A percentile compares a stretch with the other conserved stretches of the same genome.
Conservation (phyloP, 495 filamentous ascomycete genomes). For the Xylaria grammica region DNA sequence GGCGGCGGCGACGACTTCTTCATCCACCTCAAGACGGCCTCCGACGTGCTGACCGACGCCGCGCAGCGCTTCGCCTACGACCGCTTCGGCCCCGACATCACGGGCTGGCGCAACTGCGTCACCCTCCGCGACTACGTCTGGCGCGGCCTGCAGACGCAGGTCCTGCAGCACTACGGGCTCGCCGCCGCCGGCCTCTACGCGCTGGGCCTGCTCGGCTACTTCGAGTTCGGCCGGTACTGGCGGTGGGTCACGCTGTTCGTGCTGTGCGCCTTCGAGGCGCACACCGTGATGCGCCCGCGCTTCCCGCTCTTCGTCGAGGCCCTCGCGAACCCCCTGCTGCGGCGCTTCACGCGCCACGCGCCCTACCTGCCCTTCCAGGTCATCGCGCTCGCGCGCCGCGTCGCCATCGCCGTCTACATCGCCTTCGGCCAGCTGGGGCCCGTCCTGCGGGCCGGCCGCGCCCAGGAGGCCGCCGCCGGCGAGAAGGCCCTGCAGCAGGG, state of each 20-base stretch:
- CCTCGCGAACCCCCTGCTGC: slow-evolving; percentile 68
- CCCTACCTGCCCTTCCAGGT: slow-evolving; percentile 89
- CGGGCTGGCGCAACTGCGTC: slow-evolving; percentile 68
- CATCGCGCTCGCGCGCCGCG: slow-evolving; percentile 75
- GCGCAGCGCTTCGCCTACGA: slow-evolving; percentile 90
- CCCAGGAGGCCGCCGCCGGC: slow-evolving; percentile 37
- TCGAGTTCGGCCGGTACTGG: slow-evolving; percentile 88
- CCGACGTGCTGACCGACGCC: slow-evolving; percentile 82
- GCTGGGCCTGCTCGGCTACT: slow-evolving; percentile 76
- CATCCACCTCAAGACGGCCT: slow-evolving; percentile 78
- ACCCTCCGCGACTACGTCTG: slow-evolving; percentile 77
- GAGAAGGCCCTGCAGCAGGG: slow-evolving; percentile 50
- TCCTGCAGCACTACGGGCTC: slow-evolving; percentile 68
- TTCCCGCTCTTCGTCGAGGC: slow-evolving; percentile 59
- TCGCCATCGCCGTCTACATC: slow-evolving; percentile 81
- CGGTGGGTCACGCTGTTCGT: slow-evolving; percentile 77
- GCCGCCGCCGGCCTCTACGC: slow-evolving; percentile 67
- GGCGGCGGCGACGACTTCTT: slow-evolving; percentile 65
- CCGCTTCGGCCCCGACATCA: slow-evolving; percentile 80
- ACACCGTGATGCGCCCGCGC: slow-evolving; percentile 70
- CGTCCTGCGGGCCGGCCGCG: slow-evolving; percentile 53
- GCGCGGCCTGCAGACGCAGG: slow-evolving; percentile 60
- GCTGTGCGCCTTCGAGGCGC: slow-evolving; percentile 74
- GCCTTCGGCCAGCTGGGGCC: slow-evolving; percentile 85
- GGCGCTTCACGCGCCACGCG: slow-evolving; percentile 53